Conservation (phyloP, 208 protist genomes). For the Trichomonas tenax region DNA sequence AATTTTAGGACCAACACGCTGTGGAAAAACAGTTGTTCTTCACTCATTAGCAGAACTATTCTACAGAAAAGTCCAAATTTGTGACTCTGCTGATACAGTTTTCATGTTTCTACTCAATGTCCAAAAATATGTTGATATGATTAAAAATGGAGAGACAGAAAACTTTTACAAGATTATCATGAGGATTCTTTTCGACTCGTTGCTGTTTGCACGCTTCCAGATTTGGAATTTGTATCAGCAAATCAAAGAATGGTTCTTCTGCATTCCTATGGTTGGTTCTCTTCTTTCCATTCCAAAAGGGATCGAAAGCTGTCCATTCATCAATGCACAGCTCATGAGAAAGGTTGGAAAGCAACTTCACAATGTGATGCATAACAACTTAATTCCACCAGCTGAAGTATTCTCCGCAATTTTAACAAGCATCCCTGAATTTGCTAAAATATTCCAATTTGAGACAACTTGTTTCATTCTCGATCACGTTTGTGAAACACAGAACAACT, state of each 20-base stretch:
- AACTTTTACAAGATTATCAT: background rate
- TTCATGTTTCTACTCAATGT: background rate
- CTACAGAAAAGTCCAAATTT: background rate
- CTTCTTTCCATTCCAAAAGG: background rate
- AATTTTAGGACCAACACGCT: background rate
- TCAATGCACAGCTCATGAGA: background rate
- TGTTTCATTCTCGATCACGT: background rate
- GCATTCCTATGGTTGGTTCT: background rate
- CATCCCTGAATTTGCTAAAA: background rate
- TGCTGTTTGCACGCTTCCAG: background rate
- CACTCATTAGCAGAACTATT: background rate
- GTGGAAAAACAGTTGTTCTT: background rate
- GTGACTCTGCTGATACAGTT: background rate
- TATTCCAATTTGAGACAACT: background rate
- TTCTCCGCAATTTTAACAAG: background rate
- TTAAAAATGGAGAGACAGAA: background rate
- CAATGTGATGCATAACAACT: background rate
- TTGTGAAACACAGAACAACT: background rate
- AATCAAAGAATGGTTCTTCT: background rate
- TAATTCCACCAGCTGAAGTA: background rate
- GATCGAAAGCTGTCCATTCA: background rate
- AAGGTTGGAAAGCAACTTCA: background rate
- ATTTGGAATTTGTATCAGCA: background rate
- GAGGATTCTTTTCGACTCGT: background rate
- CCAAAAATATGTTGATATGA: background rate